Evolutionary conservation across 495 filamentous ascomycete genomes (phyloP).

Genomic region (Evansstolkia leycettana): DNA sequence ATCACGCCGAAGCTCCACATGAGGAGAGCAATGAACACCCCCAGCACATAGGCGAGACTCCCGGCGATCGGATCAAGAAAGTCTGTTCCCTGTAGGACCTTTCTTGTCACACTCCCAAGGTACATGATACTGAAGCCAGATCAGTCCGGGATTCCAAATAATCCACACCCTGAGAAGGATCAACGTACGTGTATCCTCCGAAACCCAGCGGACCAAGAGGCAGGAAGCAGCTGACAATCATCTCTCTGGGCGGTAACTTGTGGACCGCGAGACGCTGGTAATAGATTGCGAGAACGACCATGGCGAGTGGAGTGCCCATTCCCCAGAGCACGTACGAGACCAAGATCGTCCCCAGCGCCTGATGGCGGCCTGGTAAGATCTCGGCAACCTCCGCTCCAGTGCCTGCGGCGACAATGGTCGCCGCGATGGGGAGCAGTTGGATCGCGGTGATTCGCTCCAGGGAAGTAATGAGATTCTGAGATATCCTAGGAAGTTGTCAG

Average conservation of each 20-base stretch:
- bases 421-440: conserved; percentile 34
- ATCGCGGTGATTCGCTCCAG: conserved; percentile 32
- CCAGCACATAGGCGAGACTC: conserved; percentile 22
- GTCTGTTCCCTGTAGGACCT: conserved; percentile 11
- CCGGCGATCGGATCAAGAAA: conserved; percentile 11
- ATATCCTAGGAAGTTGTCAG: conserved; percentile 25
- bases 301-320: conserved; percentile 36
- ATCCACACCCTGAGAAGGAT: no score
- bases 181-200: conserved; percentile 27
- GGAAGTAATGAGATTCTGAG: conserved; percentile 23
- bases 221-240: conserved; percentile 34
- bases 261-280: conserved; percentile 38
- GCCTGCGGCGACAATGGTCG: conserved; percentile 33
- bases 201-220: conserved; percentile 36
- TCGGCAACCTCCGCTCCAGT: conserved; percentile 26
- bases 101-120: conserved; percentile 19
- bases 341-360: conserved; percentile 31
- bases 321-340: conserved; percentile 41
- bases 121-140: conserved; percentile 14
- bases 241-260: conserved; percentile 31
- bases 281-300: conserved; percentile 37
- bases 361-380: conserved; percentile 12
- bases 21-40: conserved; percentile 22
- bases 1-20: conserved; percentile 30
- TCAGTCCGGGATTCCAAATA: not conserved